Evolutionary conservation across 805 yeast genomes (phyloP), one percentile per base, ranked within the genome.

Genomic region (Candida broadrunensis): DNA sequence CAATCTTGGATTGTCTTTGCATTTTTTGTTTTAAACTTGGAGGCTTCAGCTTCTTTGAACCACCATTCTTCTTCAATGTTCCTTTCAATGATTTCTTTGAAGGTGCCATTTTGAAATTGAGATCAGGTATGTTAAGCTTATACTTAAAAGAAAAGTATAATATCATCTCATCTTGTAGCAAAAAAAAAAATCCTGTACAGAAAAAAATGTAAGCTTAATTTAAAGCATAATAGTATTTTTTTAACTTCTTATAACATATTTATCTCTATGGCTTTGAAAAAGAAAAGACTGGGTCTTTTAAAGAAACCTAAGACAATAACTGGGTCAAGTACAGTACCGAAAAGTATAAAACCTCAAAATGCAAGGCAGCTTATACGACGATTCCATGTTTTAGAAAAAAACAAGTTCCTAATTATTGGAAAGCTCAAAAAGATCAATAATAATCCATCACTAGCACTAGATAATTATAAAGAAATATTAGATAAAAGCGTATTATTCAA

Each of bases 311-410:
- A 53, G 36, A 47, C 68, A 16, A 70, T 68, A 23, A 65, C 73
- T 1, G 57, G 61, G 2, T 45, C 45, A 25, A 34, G 33, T 13
- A 48, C 38, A 38, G 56, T 59, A 7, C 80, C 83, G 2, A 70
- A 54, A 31, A 50, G 69, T 6, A 70, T 83, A 41, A 88, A 83
- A 59, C 95, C 88, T 3, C 72, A 75, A 33, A 70, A 79, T 51
- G 84, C 96, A 0, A 69, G 96, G 36, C 81, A 77, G 51, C 70
- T 90, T 16, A 90, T 90, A 20, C 73, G 96, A 41, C 61, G 88
- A 30, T 88, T 79, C 48, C 97, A 89, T 59, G 74, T 79, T 2
- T 66, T 90, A 13, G 72, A 83, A 42, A 86, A 83, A 49, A 73
- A 77, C 45, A 72, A 74, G 46, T 60, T 68, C 15, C 46, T 65